Percentiles rank a stretch among this genome's conserved stretches.
Conservation (phyloP, 352 stramenopile genomes). For the Globisporangium acanthophoron region DNA sequence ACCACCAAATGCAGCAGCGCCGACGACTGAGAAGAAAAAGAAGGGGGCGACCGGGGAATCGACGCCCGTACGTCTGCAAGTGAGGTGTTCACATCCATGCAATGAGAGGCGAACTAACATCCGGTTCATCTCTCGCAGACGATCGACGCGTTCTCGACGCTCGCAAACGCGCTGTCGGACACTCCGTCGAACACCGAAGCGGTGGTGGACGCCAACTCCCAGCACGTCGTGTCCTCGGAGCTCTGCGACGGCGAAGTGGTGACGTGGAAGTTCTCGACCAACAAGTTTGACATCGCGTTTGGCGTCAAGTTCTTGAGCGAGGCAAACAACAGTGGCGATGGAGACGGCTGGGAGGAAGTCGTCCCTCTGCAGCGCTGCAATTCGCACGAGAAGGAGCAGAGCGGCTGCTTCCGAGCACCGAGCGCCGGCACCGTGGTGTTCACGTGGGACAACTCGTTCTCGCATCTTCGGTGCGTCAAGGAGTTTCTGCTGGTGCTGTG, state of each 20-base stretch:
- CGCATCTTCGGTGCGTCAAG: constrained; percentile 33
- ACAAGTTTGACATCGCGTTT: constrained; percentile 52
- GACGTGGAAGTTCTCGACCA: constrained; percentile 44
- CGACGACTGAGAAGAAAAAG: neutral
- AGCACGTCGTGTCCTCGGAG: constrained; percentile 48
- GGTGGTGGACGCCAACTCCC: constrained; percentile 27
- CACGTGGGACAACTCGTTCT: constrained; percentile 66
- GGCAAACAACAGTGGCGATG: constrained; percentile 17
- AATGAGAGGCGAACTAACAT: neutral
- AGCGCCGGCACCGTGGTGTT: constrained; percentile 38
- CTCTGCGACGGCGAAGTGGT: constrained; percentile 32
- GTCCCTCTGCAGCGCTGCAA: constrained; percentile 25
- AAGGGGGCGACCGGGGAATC: neutral
- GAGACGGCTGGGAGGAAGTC: constrained; percentile 31
- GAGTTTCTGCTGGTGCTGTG: neutral
- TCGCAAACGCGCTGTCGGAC: constrained; percentile 19
- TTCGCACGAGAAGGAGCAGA: constrained; percentile 30
- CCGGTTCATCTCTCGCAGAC: constrained; percentile 3
- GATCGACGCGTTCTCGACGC: constrained; percentile 27
- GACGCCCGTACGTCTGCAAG: neutral
- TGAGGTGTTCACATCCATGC: neutral
- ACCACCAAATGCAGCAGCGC: constrained; percentile 1
- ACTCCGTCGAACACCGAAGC: constrained; percentile 24
- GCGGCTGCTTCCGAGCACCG: constrained; percentile 26
- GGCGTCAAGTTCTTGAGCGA: constrained; percentile 40